These are phyloP conservation scores for Lolium multiflorum DNA, from an alignment of 176 grass and related monocot species.

Conservation along the genomic window DNA sequence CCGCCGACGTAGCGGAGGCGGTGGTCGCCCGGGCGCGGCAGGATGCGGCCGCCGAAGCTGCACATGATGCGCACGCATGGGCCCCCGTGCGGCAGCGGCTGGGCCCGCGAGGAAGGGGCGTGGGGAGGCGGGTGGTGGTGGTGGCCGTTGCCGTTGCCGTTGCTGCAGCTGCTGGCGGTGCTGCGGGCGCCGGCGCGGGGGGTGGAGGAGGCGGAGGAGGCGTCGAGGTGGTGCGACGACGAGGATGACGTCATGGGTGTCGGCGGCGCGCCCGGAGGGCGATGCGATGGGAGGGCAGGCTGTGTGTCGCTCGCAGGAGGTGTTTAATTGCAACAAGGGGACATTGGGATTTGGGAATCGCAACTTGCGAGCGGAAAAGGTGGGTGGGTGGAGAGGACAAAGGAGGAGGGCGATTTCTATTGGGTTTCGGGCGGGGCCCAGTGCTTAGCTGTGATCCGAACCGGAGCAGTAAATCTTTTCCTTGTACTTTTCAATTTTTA, in stretches of 20 bases:
- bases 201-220: slow-evolving; percentile 45
- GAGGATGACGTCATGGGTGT: slow-evolving; percentile 34
- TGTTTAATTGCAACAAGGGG: slow-evolving; percentile 18
- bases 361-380: slow-evolving; percentile 26
- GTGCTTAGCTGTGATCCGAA: slow-evolving; percentile 44
- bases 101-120: slow-evolving; percentile 9
- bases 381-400: neutral
- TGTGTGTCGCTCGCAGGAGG: neutral
- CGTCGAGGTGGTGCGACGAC: slow-evolving; percentile 38
- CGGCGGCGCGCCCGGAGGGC: slow-evolving; percentile 16
- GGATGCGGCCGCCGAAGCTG: slow-evolving; percentile 89
- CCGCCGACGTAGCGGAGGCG: slow-evolving; percentile 85
- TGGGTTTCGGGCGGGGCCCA: slow-evolving; percentile 4
- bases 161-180: neutral
- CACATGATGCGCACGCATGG: slow-evolving; percentile 78
- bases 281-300: neutral
- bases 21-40: slow-evolving; percentile 79
- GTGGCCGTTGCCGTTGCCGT: slow-evolving; percentile 24
- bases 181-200: slow-evolving; percentile 29
- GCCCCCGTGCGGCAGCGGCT: slow-evolving; percentile 10
- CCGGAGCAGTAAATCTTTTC: neutral
- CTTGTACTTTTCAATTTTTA: neutral
- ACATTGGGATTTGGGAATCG: slow-evolving; percentile 56
- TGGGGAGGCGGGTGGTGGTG: slow-evolving; percentile 30
- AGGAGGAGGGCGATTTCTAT: neutral